Conservation (phyloP, 257 asterid genomes). For the Ligustrum vulgare region DNA sequence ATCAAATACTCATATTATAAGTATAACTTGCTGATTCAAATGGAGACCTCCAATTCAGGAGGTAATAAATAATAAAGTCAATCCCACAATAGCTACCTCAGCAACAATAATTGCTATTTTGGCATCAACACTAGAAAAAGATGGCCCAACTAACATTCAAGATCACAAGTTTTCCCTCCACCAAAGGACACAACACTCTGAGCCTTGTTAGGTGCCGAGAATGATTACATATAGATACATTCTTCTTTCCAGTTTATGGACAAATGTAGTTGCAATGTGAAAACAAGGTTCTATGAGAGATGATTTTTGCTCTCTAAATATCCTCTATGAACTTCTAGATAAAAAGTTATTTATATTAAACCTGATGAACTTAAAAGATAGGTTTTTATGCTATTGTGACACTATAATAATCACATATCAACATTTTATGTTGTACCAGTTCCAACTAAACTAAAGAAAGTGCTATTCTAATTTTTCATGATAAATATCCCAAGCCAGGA, state of each 20-base stretch:
- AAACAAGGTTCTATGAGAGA: not conserved
- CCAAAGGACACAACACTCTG: not conserved
- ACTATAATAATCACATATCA: not conserved
- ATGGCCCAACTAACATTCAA: not conserved
- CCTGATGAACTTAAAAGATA: no score
- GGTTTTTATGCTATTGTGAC: not conserved
- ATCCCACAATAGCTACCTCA: not conserved
- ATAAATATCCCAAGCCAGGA: not conserved
- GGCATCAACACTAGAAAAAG: not conserved
- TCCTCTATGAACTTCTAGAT: not conserved
- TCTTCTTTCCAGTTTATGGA: not conserved
- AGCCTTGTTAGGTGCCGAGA: not conserved
- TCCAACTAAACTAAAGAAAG: not conserved
- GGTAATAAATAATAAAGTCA: not conserved
- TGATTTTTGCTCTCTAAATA: not conserved
- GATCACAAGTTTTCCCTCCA: not conserved
- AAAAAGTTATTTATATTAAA: no score
- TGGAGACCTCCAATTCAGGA: not conserved
- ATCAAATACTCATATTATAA: not conserved
- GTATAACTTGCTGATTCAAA: not conserved
- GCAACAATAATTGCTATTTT: not conserved
- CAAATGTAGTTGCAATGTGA: not conserved
- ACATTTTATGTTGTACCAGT: not conserved
- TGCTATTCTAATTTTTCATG: not conserved
- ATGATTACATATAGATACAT: not conserved